Evolutionary conservation across 805 yeast species (phyloP).

Genomic region (Metschnikowia gelsemii): DNA sequence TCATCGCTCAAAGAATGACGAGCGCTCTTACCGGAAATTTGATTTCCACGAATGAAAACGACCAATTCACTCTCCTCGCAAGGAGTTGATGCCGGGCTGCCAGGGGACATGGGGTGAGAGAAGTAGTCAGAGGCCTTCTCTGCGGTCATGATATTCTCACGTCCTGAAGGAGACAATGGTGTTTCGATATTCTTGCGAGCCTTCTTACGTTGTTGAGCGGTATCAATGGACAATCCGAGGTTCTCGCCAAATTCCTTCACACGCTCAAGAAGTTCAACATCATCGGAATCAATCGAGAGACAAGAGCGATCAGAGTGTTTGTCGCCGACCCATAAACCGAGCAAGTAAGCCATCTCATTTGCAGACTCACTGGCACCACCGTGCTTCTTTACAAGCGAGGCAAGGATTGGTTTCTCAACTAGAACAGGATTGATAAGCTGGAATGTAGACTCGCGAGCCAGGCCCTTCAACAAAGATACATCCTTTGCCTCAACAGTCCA

Average conservation of each 20-base stretch:
- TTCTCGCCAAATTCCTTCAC: constrained; percentile 5
- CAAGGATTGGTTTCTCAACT: constrained; percentile 10
- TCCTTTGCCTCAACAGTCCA: constrained; percentile 12
- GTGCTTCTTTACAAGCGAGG: constrained; percentile 4
- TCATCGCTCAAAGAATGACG: constrained; percentile 1
- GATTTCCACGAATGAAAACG: constrained; percentile 1
- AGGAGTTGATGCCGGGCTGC: not conserved
- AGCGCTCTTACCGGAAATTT: constrained; percentile 1
- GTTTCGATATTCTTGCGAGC: not conserved
- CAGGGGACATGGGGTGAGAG: not conserved
- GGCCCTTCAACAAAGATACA: constrained; percentile 1
- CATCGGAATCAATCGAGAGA: not conserved
- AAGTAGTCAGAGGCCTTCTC: constrained; percentile 1
- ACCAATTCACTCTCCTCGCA: constrained; percentile 1
- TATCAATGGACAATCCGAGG: constrained; percentile 6
- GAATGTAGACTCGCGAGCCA: constrained; percentile 7
- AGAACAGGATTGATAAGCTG: constrained; percentile 11
- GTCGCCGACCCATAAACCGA: constrained; percentile 7
- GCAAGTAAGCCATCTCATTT: constrained; percentile 10
- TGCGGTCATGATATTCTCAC: not conserved
- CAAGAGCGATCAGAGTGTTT: not conserved
- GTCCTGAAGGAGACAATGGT: constrained; percentile 4
- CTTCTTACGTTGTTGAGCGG: not conserved
- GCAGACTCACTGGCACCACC: constrained; percentile 4
- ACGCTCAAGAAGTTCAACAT: constrained; percentile 1